Evolutionary conservation across 176 grass and related monocot species (phyloP).

Genomic region (Raddia distichophylla): DNA sequence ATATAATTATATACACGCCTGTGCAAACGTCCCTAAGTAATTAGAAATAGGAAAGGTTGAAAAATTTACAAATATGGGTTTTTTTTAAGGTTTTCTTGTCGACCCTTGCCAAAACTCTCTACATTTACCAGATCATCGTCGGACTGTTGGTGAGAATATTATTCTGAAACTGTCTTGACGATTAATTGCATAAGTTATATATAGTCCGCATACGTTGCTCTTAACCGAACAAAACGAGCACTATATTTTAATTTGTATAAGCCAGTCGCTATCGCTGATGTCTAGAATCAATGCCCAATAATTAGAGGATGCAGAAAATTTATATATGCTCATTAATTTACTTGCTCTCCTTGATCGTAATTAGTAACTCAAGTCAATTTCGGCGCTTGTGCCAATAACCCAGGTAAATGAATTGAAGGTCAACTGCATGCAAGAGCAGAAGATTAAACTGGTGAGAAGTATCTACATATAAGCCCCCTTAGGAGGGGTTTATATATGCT

Average conservation of each 20-base stretch:
- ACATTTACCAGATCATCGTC: background rate
- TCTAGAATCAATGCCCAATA: background rate
- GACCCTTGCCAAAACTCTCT: background rate
- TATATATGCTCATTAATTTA: background rate
- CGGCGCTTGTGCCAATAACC: background rate
- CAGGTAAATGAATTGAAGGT: constrained; percentile 33
- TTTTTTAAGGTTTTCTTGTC: background rate
- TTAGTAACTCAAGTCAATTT: background rate
- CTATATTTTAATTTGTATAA: background rate
- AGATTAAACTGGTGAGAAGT: constrained; percentile 32
- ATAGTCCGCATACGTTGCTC: too few relatives aligned
- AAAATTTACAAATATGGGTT: background rate
- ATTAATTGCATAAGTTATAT: too few relatives aligned
- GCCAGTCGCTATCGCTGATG: background rate
- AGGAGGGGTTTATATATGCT: constrained; percentile 11
- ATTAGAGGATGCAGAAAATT: background rate
- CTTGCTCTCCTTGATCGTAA: background rate
- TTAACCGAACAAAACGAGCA: background rate
- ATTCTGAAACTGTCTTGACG: background rate
- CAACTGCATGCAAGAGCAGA: constrained; percentile 1
- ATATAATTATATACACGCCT: background rate
- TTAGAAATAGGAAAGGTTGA: background rate
- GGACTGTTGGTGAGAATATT: background rate
- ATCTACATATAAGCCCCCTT: constrained; percentile 1
- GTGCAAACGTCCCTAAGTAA: background rate